These are phyloP conservation scores for Pythium vanterpoolii DNA, from an alignment of 352 stramenopile species.

Conservation along the genomic window DNA sequence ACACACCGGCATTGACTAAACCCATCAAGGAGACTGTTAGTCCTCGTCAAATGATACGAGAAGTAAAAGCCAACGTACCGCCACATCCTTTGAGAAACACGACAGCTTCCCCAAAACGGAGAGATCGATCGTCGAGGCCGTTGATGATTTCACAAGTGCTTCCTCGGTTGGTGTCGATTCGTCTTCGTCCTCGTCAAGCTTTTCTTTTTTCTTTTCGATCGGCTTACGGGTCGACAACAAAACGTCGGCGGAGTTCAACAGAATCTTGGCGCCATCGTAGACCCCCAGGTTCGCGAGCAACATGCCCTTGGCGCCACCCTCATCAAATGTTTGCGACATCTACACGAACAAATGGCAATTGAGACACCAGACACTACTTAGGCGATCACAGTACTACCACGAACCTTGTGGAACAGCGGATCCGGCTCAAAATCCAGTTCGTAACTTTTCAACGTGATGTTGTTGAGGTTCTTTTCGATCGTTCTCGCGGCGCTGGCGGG, in stretches of 20 bases:
- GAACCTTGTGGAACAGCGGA: constrained; percentile 86
- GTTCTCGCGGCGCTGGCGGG: constrained; percentile 57
- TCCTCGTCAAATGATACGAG: background rate
- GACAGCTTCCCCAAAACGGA: constrained; percentile 43
- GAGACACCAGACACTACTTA: background rate
- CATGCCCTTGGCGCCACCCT: constrained; percentile 90
- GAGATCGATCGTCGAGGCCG: constrained; percentile 37
- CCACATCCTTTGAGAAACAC: constrained; percentile 56
- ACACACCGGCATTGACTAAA: constrained; percentile 49
- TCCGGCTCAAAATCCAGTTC: constrained; percentile 88
- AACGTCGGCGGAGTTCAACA: constrained; percentile 78
- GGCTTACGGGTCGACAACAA: constrained; percentile 53
- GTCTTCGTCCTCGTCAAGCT: constrained; percentile 14
- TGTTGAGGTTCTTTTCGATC: constrained; percentile 87
- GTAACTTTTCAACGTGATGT: constrained; percentile 85
- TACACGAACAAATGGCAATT: background rate
- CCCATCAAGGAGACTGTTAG: background rate
- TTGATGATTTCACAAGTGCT: background rate
- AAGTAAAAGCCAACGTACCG: constrained; percentile 24
- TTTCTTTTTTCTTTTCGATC: constrained; percentile 26
- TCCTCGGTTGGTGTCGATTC: background rate
- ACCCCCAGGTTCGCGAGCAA: constrained; percentile 89
- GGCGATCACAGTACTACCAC: background rate
- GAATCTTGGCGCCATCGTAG: constrained; percentile 87
- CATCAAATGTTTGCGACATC: constrained; percentile 92